phyloP scores from a whole-genome alignment of 139 green algal species.

The Picochlorum costavermella region DNA sequence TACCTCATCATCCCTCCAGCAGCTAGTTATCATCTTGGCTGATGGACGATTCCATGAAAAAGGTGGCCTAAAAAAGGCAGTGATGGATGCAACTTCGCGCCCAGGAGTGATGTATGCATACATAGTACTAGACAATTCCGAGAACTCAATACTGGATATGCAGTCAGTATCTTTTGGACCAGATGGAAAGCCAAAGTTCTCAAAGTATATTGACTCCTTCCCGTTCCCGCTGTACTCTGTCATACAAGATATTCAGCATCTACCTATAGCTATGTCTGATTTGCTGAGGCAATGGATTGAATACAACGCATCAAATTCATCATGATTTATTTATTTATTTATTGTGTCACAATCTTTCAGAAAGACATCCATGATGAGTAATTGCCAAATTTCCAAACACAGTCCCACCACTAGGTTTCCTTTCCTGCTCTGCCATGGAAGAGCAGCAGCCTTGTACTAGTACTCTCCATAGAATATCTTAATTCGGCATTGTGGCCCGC shows the following conservation, averaged over 20 bases:
- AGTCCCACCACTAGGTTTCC: no score
- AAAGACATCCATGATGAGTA: no score
- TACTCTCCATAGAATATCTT: no score
- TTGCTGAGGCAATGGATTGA: conserved; percentile 95
- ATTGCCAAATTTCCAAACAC: no score
- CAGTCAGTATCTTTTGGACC: conserved; percentile 78
- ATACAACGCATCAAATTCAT: no score
- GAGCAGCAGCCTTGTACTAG: no score
- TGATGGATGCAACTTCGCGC: conserved; percentile 44
- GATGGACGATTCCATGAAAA: conserved; percentile 98
- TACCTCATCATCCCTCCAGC: conserved; percentile 41
- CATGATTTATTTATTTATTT: no score
- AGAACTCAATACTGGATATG: conserved; percentile 77
- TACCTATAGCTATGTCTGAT: conserved; percentile 80
- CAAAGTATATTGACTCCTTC: conserved; percentile 93
- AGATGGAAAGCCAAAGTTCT: conserved; percentile 79
- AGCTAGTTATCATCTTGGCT: conserved; percentile 94
- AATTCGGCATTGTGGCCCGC: no score
- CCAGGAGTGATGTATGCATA: conserved; percentile 84
- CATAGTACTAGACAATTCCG: conserved; percentile 71
- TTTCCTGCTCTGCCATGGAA: no score
- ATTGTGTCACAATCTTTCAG: no score
- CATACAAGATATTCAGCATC: conserved; percentile 72
- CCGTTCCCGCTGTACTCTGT: conserved; percentile 97
- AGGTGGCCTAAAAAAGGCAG: conserved; percentile 55